Evolutionary conservation across 257 asterid species (phyloP).

Genomic region (Nicotiana knightiana): DNA sequence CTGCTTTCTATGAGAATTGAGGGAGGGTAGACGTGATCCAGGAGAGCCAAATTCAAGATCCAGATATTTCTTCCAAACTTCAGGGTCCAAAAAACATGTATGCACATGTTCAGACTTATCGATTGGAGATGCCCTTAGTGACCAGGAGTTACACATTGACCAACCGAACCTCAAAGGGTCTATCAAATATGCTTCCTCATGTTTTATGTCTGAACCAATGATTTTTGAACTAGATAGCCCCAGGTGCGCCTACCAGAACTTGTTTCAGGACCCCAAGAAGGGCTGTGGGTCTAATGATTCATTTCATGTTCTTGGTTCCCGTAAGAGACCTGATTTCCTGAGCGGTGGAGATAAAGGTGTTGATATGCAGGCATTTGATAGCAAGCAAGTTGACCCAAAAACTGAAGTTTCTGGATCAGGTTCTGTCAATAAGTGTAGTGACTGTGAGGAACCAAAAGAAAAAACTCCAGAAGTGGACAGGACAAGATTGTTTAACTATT

Average conservation of each 20-base stretch:
- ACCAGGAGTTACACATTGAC: conserved; percentile 1
- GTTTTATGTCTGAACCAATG: background rate
- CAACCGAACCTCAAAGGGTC: background rate
- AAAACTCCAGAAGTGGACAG: conserved; percentile 4
- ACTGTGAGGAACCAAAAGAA: conserved; percentile 4
- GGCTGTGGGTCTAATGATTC: background rate
- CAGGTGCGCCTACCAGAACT: background rate
- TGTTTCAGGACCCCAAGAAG: background rate
- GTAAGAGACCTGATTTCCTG: background rate
- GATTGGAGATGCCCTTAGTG: background rate
- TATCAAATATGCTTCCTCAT: background rate
- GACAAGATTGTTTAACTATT: background rate
- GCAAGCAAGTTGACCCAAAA: background rate
- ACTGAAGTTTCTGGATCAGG: conserved; percentile 8
- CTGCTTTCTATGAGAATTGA: background rate
- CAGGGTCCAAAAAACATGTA: background rate
- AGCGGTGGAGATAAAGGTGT: background rate
- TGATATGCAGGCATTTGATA: background rate
- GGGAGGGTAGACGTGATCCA: background rate
- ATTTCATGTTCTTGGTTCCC: conserved; percentile 1
- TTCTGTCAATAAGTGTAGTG: background rate
- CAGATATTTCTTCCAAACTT: background rate
- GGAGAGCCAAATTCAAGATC: background rate
- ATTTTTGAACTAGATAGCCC: conserved; percentile 1
- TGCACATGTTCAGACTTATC: background rate